phyloP scores from a whole-genome alignment of 345 rosid species.

The sweet orange (Citrus sinensis) region DNA sequence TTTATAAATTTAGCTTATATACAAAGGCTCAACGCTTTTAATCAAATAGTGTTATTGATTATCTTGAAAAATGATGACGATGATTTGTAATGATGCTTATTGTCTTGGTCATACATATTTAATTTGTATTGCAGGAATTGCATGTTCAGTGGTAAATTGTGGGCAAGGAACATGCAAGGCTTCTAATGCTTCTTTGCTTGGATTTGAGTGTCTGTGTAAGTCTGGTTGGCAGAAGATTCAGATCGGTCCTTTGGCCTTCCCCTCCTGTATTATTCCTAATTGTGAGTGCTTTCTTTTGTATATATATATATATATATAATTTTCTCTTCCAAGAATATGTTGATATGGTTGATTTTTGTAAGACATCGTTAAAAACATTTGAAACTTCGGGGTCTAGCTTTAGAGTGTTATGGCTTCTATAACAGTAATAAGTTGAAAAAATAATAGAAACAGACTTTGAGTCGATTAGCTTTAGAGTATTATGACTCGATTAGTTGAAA shows the following conservation, averaged over 20 bases:
- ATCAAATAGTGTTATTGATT: too few relatives aligned
- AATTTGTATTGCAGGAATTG: neutral
- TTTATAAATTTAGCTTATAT: neutral
- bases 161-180: constrained; percentile 37
- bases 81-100: neutral
- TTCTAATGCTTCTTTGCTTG: neutral
- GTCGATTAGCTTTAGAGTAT: too few relatives aligned
- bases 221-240: constrained; percentile 48
- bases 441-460: too few relatives aligned
- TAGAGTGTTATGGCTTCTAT: too few relatives aligned
- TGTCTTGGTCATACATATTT: too few relatives aligned
- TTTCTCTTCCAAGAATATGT: neutral
- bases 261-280: constrained; percentile 44
- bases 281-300: constrained; percentile 26
- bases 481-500: too few relatives aligned
- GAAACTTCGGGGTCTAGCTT: too few relatives aligned
- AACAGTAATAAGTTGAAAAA: too few relatives aligned
- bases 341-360: too few relatives aligned
- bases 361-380: too few relatives aligned
- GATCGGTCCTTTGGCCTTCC: constrained; percentile 27
- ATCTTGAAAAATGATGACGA: neutral
- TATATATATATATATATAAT: too few relatives aligned
- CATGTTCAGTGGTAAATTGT: constrained; percentile 22
- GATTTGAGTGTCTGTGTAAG: constrained; percentile 39
- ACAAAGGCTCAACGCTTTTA: neutral